Evolutionary conservation across 106 monocot species (phyloP), one percentile per base, ranked within the genome.

Genomic region (Platanthera guangdongensis): DNA sequence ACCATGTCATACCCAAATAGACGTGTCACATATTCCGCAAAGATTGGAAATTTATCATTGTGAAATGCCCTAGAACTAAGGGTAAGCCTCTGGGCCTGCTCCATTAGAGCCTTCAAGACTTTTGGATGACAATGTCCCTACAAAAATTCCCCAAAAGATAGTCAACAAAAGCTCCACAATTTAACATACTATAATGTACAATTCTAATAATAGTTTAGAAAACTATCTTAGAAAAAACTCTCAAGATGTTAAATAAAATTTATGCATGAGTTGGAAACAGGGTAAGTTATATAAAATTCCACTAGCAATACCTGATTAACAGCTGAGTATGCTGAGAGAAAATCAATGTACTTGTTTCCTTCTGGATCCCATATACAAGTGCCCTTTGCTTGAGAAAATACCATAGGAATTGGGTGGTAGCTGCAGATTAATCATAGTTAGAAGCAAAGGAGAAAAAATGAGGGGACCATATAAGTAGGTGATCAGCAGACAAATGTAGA

Each of bases 41-140:
- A 92, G 19, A 88, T 63, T 72, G 99, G 99, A 78, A 99, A 92
- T 81, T 88, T 94, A 71, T 99, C 94, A 81, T 99, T 99, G 72
- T 90, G 92, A 80, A 99, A 99, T 49, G 99, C 99, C 85, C 99
- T 86, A 18, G 99, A 99, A 80, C 99, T 99, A 68, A 99, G 99
- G 22, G 94, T 92, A 21, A 99, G 83, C 57, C 87, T 89, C 79
- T 81, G 80, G 50, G 99, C 94, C 80, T 99, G 99, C 39, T 94
- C 90, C 57, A 83, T 77, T 57, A 99, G 82, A 6, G 94, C 92
- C 52, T 86, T 84, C 88, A 88, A 77, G 72, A 99, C 81, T 88
- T 94, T 99, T 74, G 99, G 99, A 81, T 99, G 99, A 70, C 88
- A 99, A 84, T 99, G 99, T 13, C 99, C 99, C 94, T 92, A 51